Evolutionary conservation across 805 yeast species (phyloP).

Genomic region (Wickerhamomyces ciferrii): DNA sequence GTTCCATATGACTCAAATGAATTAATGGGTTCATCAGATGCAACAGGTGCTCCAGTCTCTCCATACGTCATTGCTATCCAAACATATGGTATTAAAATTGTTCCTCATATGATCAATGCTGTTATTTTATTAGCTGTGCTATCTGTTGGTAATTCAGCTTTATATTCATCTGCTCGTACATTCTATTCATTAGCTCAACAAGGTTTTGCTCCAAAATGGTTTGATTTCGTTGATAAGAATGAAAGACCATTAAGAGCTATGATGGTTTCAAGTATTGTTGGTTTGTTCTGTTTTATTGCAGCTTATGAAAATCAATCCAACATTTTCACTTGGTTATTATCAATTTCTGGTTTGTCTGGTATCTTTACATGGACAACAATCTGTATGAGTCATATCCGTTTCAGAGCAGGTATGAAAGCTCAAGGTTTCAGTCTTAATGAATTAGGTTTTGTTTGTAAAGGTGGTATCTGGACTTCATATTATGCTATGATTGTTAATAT

Average conservation of each 20-base stretch:
- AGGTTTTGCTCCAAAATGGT: constrained; percentile 51
- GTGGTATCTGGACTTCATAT: constrained; percentile 47
- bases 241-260: constrained; percentile 60
- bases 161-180: constrained; percentile 43
- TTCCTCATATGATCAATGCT: constrained; percentile 61
- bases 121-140: constrained; percentile 58
- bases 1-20: constrained; percentile 45
- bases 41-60: constrained; percentile 45
- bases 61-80: constrained; percentile 63
- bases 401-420: constrained; percentile 49
- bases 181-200: constrained; percentile 51
- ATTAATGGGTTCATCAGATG: constrained; percentile 33
- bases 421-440: constrained; percentile 45
- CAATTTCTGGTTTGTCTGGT: constrained; percentile 57
- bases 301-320: constrained; percentile 49
- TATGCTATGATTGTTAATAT: constrained; percentile 41
- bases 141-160: constrained; percentile 55
- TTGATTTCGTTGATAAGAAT: constrained; percentile 47
- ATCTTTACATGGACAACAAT: constrained; percentile 60
- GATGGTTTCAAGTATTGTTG: constrained; percentile 42
- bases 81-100: constrained; percentile 48
- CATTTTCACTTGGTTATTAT: constrained; percentile 60
- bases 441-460: constrained; percentile 43
- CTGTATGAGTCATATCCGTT: constrained; percentile 48
- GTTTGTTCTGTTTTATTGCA: constrained; percentile 60